Evolutionary conservation across 768 basidiomycete species (phyloP).

Genomic region (Suillus paluster): DNA sequence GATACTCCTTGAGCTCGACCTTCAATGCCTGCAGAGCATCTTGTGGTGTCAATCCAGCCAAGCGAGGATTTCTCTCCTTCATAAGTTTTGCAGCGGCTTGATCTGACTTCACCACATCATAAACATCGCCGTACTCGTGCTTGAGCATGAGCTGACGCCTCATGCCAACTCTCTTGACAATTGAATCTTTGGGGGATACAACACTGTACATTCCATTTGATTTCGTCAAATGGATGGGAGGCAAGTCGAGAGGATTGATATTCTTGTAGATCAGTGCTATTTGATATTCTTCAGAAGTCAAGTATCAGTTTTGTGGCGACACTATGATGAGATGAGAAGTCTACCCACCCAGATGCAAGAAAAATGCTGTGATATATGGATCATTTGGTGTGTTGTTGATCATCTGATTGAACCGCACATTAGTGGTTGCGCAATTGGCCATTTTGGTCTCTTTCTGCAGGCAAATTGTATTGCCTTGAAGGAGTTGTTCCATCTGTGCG

Average conservation of each 20-base stretch:
- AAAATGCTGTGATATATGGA: not conserved
- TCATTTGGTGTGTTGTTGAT: constrained; percentile 21
- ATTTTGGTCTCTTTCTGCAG: not conserved
- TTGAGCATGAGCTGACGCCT: constrained; percentile 5
- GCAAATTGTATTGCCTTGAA: constrained; percentile 10
- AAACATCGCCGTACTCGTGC: constrained; percentile 10
- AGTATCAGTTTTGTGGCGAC: too few relatives aligned
- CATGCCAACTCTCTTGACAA: constrained; percentile 16
- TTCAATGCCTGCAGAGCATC: constrained; percentile 5
- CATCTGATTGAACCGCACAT: constrained; percentile 26
- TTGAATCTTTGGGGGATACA: too few relatives aligned
- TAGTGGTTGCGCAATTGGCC: constrained; percentile 19
- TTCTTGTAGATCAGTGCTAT: too few relatives aligned
- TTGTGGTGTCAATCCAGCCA: constrained; percentile 1
- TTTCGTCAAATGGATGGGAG: too few relatives aligned
- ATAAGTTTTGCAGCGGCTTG: constrained; percentile 1
- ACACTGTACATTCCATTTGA: too few relatives aligned
- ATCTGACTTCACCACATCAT: not conserved
- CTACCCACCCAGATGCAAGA: too few relatives aligned
- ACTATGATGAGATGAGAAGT: too few relatives aligned
- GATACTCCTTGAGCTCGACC: constrained; percentile 13
- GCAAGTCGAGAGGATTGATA: too few relatives aligned
- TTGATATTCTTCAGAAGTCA: too few relatives aligned
- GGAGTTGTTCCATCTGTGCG: constrained; percentile 12
- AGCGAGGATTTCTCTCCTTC: constrained; percentile 5